Percentiles rank a stretch among this genome's conserved stretches.
Conservation (phyloP, 2,329 filamentous ascomycete genomes). For the Hypoxylon sp. region DNA sequence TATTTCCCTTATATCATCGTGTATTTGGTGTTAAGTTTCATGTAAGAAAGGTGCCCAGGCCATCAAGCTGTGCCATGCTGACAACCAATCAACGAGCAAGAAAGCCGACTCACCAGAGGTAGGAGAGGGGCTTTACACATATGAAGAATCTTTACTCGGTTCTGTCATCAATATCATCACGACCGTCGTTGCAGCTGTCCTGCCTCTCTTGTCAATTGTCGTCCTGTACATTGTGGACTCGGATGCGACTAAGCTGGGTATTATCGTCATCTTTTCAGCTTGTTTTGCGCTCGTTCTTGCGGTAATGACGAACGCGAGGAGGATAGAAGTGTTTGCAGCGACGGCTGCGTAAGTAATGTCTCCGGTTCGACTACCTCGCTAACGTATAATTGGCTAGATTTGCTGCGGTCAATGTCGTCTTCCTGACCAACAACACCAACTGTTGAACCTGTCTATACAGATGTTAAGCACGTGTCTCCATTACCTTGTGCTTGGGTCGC, state of each 20-base stretch:
- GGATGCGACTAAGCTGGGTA: neutral
- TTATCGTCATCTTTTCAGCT: constrained; percentile 31
- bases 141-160: neutral
- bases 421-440: constrained; percentile 8
- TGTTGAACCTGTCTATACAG: neutral
- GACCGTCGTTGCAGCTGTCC: neutral
- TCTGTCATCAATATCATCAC: neutral
- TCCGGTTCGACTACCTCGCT: neutral
- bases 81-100: constrained; percentile 3
- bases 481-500: neutral
- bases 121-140: constrained; percentile 11
- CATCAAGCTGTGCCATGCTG: neutral
- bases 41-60: constrained; percentile 1
- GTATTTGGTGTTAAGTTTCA: constrained; percentile 8
- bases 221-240: neutral
- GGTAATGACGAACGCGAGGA: constrained; percentile 41
- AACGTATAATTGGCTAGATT: neutral
- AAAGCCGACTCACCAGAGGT: constrained; percentile 12
- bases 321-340: constrained; percentile 41
- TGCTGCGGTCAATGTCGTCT: constrained; percentile 17
- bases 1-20: constrained; percentile 2
- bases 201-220: constrained; percentile 1
- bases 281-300: constrained; percentile 38
- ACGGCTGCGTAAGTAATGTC: constrained; percentile 44
- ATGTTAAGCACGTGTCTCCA: constrained; percentile 1